Percentiles rank a stretch among this genome's conserved stretches.
phyloP scores from a whole-genome alignment of 1,284 basidiomycete genomes.

The Naganishia cerealis region DNA sequence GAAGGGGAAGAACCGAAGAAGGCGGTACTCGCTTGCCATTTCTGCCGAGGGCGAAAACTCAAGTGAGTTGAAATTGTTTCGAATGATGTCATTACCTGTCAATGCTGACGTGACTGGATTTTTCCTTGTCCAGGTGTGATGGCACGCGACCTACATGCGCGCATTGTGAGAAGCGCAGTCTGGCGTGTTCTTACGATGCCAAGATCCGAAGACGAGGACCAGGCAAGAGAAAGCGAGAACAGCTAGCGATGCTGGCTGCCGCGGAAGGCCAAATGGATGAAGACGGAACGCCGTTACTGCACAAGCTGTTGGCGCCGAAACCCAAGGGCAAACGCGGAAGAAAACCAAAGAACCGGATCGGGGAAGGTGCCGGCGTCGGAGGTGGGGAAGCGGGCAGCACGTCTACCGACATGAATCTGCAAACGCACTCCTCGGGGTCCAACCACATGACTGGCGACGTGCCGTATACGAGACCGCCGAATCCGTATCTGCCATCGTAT shows the following conservation, averaged over 20 bases:
- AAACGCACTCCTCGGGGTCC: neutral
- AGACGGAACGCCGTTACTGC: conserved; percentile 24
- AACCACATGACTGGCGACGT: neutral
- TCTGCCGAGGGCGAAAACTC: conserved; percentile 54
- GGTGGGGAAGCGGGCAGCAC: neutral
- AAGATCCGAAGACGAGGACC: conserved; percentile 54
- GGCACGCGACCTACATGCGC: conserved; percentile 50
- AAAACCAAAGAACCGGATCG: conserved; percentile 28
- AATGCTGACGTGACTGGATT: neutral
- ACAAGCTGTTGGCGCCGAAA: conserved; percentile 23
- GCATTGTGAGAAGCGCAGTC: conserved; percentile 50
- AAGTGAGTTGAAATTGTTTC: conserved; percentile 45
- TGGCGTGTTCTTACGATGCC: conserved; percentile 53
- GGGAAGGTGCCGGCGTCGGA: neutral
- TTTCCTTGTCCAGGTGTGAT: conserved; percentile 52
- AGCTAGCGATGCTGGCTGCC: conserved; percentile 18
- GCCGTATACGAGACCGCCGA: conserved; percentile 18
- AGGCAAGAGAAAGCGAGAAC: conserved; percentile 53
- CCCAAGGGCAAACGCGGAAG: conserved; percentile 24
- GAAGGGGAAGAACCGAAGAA: conserved; percentile 41
- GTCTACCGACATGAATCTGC: neutral
- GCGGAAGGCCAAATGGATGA: conserved; percentile 20
- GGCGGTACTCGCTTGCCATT: conserved; percentile 54
- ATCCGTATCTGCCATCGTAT: conserved; percentile 24
- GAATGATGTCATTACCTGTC: neutral